phyloP scores from a whole-genome alignment of 2,329 filamentous ascomycete species.

The Fusarium pininemorale region DNA sequence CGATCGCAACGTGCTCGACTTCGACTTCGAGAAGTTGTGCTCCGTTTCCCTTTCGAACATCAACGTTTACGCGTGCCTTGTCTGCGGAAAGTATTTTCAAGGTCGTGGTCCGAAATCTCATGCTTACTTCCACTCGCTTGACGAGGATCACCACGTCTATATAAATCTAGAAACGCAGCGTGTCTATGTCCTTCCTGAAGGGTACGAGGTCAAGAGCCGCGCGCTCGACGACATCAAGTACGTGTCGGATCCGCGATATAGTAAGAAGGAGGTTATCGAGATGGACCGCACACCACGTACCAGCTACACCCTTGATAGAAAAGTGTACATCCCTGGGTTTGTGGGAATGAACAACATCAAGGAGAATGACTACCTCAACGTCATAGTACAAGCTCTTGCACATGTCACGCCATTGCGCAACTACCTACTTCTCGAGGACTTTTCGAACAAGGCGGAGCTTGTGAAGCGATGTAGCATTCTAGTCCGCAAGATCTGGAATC shows the following conservation, averaged over 20 bases:
- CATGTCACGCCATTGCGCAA: constrained; percentile 92
- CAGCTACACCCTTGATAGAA: constrained; percentile 81
- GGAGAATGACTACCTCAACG: constrained; percentile 98
- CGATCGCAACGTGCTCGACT: constrained; percentile 90
- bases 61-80: constrained; percentile 97
- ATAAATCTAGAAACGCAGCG: constrained; percentile 96
- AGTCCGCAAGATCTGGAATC: constrained; percentile 97
- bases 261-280: constrained; percentile 79
- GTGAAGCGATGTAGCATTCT: constrained; percentile 88
- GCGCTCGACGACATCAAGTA: constrained; percentile 98
- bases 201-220: constrained; percentile 95
- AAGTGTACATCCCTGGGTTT: constrained; percentile 90
- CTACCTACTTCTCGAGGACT: constrained; percentile 88
- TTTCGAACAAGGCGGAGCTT: constrained; percentile 77
- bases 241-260: constrained; percentile 90
- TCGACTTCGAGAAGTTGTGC: constrained; percentile 98
- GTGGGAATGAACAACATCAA: constrained; percentile 99
- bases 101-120: constrained; percentile 93
- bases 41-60: constrained; percentile 96
- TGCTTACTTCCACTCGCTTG: constrained; percentile 96
- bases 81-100: constrained; percentile 98
- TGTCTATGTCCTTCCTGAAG: constrained; percentile 92
- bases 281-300: constrained; percentile 73
- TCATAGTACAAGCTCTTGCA: constrained; percentile 88
- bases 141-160: constrained; percentile 95